Evolutionary conservation across 352 stramenopile species (phyloP).

Genomic region (Salisapilia sapeloensis): DNA sequence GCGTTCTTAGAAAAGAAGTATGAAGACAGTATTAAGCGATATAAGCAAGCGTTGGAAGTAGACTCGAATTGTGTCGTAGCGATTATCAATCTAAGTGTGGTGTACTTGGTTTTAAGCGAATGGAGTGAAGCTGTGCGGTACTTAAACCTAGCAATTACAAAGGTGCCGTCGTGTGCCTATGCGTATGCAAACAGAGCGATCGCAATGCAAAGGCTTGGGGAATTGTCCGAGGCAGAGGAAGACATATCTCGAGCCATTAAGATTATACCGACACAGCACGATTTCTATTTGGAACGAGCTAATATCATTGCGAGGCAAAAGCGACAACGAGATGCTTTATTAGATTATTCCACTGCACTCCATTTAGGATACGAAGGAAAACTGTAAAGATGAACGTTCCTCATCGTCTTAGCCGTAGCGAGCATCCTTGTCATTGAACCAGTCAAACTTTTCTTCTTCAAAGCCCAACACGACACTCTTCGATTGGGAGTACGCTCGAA

Average conservation of each 20-base stretch:
- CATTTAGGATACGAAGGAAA: conserved; percentile 55
- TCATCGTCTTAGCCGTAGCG: conserved; percentile 33
- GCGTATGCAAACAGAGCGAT: conserved; percentile 49
- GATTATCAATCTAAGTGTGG: conserved; percentile 38
- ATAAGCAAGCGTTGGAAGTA: conserved; percentile 24
- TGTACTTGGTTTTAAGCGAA: conserved; percentile 17
- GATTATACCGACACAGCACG: conserved; percentile 36
- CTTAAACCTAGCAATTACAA: conserved; percentile 28
- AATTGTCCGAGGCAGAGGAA: conserved; percentile 18
- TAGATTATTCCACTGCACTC: conserved; percentile 59
- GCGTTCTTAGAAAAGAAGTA: conserved; percentile 20
- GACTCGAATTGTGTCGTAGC: conserved; percentile 32
- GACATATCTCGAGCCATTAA: conserved; percentile 55
- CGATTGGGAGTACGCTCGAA: conserved; percentile 57
- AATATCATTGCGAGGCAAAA: conserved; percentile 60
- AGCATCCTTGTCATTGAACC: conserved; percentile 43
- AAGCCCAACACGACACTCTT: conserved; percentile 57
- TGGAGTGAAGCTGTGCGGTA: conserved; percentile 13
- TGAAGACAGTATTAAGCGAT: conserved; percentile 10
- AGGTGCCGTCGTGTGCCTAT: conserved; percentile 43
- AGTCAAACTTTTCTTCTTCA: conserved; percentile 49
- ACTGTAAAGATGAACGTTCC: too few species aligned
- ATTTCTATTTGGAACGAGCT: conserved; percentile 46
- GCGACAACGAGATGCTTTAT: conserved; percentile 58
- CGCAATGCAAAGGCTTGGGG: conserved; percentile 16